Percentiles rank a stretch among this genome's conserved stretches.
Conservation (phyloP, 2,329 filamentous ascomycete species). For the Graphilbum fragrans region DNA sequence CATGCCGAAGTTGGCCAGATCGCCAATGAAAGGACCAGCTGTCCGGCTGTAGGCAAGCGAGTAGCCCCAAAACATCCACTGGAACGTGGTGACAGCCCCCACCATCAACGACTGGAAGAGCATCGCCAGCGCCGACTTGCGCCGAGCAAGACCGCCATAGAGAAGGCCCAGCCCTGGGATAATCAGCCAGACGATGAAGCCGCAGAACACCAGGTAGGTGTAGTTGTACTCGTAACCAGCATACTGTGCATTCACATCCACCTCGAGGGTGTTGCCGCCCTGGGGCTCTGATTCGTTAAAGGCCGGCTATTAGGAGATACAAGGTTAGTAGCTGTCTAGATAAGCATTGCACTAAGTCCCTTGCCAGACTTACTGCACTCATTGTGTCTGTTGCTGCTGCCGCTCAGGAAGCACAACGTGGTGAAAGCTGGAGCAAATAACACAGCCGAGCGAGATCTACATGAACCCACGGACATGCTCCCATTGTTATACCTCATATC, state of each 20-base stretch:
- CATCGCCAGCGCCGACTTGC: conserved; percentile 49
- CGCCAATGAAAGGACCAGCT: conserved; percentile 49
- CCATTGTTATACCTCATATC: no score
- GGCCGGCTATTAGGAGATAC: no score
- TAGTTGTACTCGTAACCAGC: conserved; percentile 48
- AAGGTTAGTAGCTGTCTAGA: no score
- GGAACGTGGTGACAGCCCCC: conserved; percentile 39
- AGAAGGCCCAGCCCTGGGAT: conserved; percentile 54
- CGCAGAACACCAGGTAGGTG: conserved; percentile 45
- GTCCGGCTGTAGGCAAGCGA: conserved; percentile 48
- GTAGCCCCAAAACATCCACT: conserved; percentile 55
- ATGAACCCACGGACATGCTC: no score
- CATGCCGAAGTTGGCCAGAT: conserved; percentile 48
- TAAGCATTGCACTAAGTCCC: no score
- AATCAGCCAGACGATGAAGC: conserved; percentile 52
- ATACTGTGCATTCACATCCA: conserved; percentile 36
- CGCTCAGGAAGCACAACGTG: no score
- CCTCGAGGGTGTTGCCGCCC: conserved; percentile 15
- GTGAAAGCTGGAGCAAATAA: no score
- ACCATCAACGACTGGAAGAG: conserved; percentile 48
- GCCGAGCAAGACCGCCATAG: conserved; percentile 49
- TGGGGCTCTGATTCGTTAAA: conserved; percentile 11
- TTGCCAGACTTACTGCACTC: no score
- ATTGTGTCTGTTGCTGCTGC: no score
- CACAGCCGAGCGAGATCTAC: no score